phyloP scores from a whole-genome alignment of 768 basidiomycete genomes.

The Serendipita sp. region DNA sequence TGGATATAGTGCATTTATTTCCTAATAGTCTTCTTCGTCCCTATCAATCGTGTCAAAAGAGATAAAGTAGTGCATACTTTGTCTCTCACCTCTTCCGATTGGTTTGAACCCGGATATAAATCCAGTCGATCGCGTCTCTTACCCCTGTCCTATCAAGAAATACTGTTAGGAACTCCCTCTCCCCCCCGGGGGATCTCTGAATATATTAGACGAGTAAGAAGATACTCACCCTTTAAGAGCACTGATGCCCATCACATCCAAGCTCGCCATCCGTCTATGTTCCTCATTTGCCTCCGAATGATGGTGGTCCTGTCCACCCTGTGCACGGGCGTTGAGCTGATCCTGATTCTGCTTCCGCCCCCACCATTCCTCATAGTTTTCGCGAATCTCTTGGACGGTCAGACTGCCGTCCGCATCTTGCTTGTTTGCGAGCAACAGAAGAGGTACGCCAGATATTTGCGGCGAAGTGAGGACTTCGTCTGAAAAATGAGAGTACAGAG shows the following conservation, averaged over 20 bases:
- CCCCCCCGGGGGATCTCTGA: no score
- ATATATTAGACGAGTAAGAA: no score
- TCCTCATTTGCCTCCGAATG: conserved; percentile 25
- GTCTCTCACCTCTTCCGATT: conserved; percentile 38
- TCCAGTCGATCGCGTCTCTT: conserved; percentile 81
- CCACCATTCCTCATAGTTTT: conserved; percentile 79
- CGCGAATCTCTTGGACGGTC: conserved; percentile 78
- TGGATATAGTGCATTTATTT: neutral
- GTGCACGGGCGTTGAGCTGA: conserved; percentile 34
- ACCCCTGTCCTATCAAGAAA: conserved; percentile 54
- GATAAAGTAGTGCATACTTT: neutral
- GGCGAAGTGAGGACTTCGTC: conserved; percentile 80
- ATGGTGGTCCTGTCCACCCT: conserved; percentile 26
- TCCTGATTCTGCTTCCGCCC: conserved; percentile 40
- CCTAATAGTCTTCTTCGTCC: neutral
- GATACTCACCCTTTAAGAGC: conserved; percentile 70
- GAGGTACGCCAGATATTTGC: conserved; percentile 76
- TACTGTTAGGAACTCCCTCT: neutral
- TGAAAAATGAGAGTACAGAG: conserved; percentile 16
- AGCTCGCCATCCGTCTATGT: conserved; percentile 45
- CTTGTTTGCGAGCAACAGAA: conserved; percentile 90
- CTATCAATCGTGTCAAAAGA: neutral
- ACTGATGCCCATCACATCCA: conserved; percentile 82
- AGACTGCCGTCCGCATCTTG: conserved; percentile 72
- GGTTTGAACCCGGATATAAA: conserved; percentile 87